Evolutionary conservation across 139 green algal genomes (phyloP), one percentile per base, ranked within the genome.

Genomic region (Chlamydomonas incerta): DNA sequence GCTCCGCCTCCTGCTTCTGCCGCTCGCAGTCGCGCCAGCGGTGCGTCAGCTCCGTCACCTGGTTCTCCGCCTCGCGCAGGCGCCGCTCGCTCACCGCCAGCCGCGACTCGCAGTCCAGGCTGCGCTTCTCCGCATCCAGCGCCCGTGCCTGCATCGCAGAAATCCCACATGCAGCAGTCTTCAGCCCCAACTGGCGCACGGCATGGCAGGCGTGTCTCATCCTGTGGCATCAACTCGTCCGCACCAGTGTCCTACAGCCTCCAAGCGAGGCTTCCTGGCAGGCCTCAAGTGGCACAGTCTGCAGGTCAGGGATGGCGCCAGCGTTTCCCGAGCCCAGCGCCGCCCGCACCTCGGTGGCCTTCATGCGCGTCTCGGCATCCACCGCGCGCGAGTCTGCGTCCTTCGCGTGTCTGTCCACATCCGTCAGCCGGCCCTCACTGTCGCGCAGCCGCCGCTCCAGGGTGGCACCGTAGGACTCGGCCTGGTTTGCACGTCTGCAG

Each of bases 371-470:
- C 23, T 87, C 88, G 0, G 34, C 35, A 8, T 91, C 88, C 5
- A 47, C 14, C 3, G 60, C 57, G 1, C 83, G 77, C 21, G 74
- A 11, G 35, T 77, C 72, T 24, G 65, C 83, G 10, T 85, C 88
- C 72, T 86, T 88, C 18, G 62, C 46, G 28, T 77, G 52, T 37
- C 88, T 65, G 29, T 88, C 88, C 28, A 68, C 46, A 1, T 91
- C 85, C 18, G 20, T 23, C 26, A 33, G 1, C 0, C 83, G 72
- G 3, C 24, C 66, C 80, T 91, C 88, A 10, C 55, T 33, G 33
- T 91, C 87, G 6, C 87, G 75, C 41, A 85, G 35, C 33, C 82
- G 76, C 55, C 82, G 82, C 76, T 93, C 90, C 67, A 89, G 50
- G 4, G 81, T 73, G 23, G 21, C 47, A 2, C 2, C 21, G 50